Evolutionary conservation across 2,329 filamentous ascomycete genomes (phyloP).

Genomic region (Aspergillus spinulosporus): DNA sequence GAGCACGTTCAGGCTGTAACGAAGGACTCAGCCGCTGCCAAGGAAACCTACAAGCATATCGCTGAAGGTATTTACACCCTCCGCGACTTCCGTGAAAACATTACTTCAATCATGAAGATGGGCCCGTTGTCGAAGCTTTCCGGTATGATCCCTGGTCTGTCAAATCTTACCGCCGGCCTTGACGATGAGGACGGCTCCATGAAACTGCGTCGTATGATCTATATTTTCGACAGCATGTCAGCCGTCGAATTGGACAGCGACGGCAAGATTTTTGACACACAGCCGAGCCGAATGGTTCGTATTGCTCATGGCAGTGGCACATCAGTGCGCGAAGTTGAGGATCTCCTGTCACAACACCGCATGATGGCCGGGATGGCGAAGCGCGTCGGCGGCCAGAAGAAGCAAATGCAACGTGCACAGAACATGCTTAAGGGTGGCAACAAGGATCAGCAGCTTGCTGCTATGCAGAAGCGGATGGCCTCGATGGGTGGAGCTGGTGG

Average conservation of each 20-base stretch:
- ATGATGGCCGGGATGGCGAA: conserved; percentile 99
- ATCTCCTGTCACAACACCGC: conserved; percentile 92
- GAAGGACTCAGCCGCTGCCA: conserved; percentile 73
- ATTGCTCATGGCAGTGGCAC: conserved; percentile 89
- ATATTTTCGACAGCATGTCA: conserved; percentile 98
- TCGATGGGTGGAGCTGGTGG: conserved; percentile 79
- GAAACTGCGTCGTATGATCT: conserved; percentile 97
- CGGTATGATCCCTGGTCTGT: conserved; percentile 96
- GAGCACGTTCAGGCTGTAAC: conserved; percentile 96
- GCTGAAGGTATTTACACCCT: conserved; percentile 95
- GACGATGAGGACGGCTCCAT: conserved; percentile 93
- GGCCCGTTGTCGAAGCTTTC: conserved; percentile 96
- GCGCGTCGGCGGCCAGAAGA: conserved; percentile 97
- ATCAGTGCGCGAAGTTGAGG: conserved; percentile 88
- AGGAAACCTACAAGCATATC: conserved; percentile 99
- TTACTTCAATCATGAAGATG: conserved; percentile 99
- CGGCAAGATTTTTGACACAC: conserved; percentile 88
- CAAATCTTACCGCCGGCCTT: conserved; percentile 90
- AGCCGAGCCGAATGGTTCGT: conserved; percentile 88
- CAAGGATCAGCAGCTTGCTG: conserved; percentile 88
- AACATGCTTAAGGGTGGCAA: conserved; percentile 87
- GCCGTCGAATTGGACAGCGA: conserved; percentile 93
- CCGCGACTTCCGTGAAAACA: conserved; percentile 88
- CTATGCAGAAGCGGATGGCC: conserved; percentile 94
- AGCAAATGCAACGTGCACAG: conserved; percentile 94